A percentile compares a stretch with the other conserved stretches of the same genome.
phyloP scores from a whole-genome alignment of 768 basidiomycete species.

The Mycena olivaceomarginata region DNA sequence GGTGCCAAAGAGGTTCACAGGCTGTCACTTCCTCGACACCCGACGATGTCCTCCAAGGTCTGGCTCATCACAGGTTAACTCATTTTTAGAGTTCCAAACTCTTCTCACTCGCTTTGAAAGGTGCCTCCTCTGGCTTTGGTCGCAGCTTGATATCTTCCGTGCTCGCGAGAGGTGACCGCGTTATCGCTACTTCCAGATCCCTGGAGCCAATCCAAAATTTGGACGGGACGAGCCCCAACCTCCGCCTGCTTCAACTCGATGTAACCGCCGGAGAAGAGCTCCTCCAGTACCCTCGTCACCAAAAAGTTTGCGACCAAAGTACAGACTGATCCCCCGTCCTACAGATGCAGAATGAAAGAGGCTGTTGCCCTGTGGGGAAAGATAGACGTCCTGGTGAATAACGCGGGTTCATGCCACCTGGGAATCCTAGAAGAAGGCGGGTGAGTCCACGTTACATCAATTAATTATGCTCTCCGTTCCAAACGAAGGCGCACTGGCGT shows the following conservation, averaged over 20 bases:
- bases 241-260: conserved; percentile 71
- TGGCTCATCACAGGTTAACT: conserved; percentile 58
- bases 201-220: conserved; percentile 62
- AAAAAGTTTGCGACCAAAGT: neutral
- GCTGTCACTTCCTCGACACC: neutral
- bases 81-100: neutral
- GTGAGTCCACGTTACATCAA: conserved; percentile 53
- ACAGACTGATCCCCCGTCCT: neutral
- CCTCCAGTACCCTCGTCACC: conserved; percentile 46
- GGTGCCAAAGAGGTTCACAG: neutral
- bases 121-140: conserved; percentile 78
- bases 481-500: conserved; percentile 15
- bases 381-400: conserved; percentile 80
- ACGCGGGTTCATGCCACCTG: conserved; percentile 69
- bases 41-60: conserved; percentile 42
- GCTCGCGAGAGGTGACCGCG: conserved; percentile 75
- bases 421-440: conserved; percentile 76
- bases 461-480: neutral
- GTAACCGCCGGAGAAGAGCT: conserved; percentile 66
- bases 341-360: conserved; percentile 60
- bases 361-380: conserved; percentile 69
- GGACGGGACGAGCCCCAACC: conserved; percentile 55
- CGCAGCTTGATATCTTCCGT: conserved; percentile 67
- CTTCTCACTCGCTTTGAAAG: conserved; percentile 51
- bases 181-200: conserved; percentile 75